These are phyloP conservation scores for Melastoma malabathricum DNA, from an alignment of 345 rosid genomes.

Conservation along the genomic window DNA sequence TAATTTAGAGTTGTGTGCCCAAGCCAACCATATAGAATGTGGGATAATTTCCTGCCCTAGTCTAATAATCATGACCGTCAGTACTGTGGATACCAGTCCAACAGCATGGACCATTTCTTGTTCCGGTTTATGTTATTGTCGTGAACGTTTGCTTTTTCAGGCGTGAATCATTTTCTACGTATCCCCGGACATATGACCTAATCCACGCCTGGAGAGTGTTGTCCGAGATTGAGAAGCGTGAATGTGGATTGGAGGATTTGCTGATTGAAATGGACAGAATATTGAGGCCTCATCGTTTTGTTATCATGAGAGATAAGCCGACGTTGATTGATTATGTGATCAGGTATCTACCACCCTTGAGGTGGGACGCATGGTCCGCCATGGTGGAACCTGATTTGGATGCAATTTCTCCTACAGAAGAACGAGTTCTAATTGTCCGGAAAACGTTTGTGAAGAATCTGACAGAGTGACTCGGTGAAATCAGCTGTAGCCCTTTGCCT, in stretches of 20 bases:
- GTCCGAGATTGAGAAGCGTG: conserved; percentile 43
- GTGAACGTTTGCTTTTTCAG: conserved; percentile 18
- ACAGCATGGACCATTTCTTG: background rate
- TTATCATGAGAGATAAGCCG: conserved; percentile 71
- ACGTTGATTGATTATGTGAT: conserved; percentile 38
- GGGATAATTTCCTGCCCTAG: no score
- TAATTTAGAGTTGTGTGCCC: no score
- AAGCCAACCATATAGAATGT: no score
- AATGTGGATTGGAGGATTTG: conserved; percentile 68
- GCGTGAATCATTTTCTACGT: conserved; percentile 93
- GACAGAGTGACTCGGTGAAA: no score
- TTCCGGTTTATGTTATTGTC: background rate
- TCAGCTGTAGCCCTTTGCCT: no score
- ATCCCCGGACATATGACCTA: conserved; percentile 89
- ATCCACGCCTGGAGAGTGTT: conserved; percentile 79
- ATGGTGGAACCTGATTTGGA: conserved; percentile 67
- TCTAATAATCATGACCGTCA: background rate
- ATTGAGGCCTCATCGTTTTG: conserved; percentile 72
- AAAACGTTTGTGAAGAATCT: conserved; percentile 28
- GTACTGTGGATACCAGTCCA: background rate
- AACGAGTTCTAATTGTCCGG: conserved; percentile 64
- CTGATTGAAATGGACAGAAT: conserved; percentile 87
- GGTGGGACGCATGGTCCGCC: conserved; percentile 78
- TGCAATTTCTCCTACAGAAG: conserved; percentile 46
- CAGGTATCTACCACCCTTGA: conserved; percentile 43